Evolutionary conservation across 768 basidiomycete genomes (phyloP), one percentile per base, ranked within the genome.

Genomic region (Auricularia auricula-judae): DNA sequence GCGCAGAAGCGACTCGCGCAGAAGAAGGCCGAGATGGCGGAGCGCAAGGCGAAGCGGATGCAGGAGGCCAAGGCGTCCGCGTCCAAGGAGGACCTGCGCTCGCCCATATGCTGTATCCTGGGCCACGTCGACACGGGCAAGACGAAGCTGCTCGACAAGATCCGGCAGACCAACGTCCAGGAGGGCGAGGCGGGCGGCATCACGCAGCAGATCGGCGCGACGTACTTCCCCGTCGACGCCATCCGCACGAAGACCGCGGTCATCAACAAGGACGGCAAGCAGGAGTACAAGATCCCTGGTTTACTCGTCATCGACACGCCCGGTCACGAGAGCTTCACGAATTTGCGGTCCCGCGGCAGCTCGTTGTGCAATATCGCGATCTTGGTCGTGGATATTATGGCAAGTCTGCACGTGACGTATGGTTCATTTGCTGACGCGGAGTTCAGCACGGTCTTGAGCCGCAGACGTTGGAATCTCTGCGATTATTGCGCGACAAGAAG

Each of bases 121-220:
- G 97, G 97, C 66, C 97, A 99, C 74, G 97, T 99, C 82, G 97
- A 99, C 80, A 98, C 95, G 3, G 97, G 97, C 66, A 99, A 99
- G 78, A 99, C 97, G 14, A 98, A 97, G 76, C 79, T 99, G 44
- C 76, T 99, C 70, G 97, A 99, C 75, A 98, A 98, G 93, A 99
- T 99, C 73, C 94, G 97, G 69, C 96, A 98, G 88, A 98, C 96
- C 3, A 98, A 98, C 69, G 97, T 99, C 23, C 95, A 98, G 76
- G 97, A 98, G 73, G 97, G 97, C 63, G 97, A 99, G 83, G 97
- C 97, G 2, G 97, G 97, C 68, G 97, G 97, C 78, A 99, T 99
- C 75, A 99, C 97, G 0, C 97, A 98, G 75, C 97, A 99, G 75
- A 99, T 99, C 68, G 97, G 97, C 81, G 97, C 97, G 23, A 98